A percentile compares a stretch with the other conserved stretches of the same genome.
Evolutionary conservation across 768 basidiomycete genomes (phyloP).

Genomic region (Arthromyces matolae): DNA sequence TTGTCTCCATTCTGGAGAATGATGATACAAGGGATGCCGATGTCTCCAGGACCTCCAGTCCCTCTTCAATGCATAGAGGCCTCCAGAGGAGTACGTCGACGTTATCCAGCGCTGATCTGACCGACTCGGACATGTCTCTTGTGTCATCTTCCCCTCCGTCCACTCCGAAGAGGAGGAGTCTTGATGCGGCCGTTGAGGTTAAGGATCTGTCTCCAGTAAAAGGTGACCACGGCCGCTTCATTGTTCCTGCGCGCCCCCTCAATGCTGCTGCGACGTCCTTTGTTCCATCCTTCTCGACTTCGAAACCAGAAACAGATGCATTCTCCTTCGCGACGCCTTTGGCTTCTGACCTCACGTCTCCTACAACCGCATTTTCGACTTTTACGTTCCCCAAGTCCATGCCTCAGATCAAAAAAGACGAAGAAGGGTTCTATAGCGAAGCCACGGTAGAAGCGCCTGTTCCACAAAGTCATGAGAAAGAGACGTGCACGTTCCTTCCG

Average conservation of each 20-base stretch:
- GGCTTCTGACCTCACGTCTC: conserved; percentile 12
- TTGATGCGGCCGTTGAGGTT: conserved; percentile 34
- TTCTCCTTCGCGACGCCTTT: conserved; percentile 19
- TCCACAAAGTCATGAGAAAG: conserved; percentile 24
- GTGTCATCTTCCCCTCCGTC: conserved; percentile 45
- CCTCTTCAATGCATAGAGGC: conserved; percentile 16
- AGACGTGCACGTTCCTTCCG: conserved; percentile 39
- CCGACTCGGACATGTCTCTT: conserved; percentile 40
- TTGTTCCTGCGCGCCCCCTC: conserved; percentile 29
- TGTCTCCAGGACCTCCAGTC: conserved; percentile 16
- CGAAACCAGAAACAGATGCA: conserved; percentile 22
- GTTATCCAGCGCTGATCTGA: conserved; percentile 40
- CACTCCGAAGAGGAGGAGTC: conserved; percentile 44
- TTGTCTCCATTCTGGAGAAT: conserved; percentile 13
- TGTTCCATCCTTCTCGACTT: conserved; percentile 30
- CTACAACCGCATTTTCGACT: conserved; percentile 25
- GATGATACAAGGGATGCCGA: conserved; percentile 8
- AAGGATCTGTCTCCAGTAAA: conserved; percentile 31
- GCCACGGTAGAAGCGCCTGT: conserved; percentile 30
- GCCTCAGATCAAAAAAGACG: conserved; percentile 47
- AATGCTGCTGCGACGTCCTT: conserved; percentile 46
- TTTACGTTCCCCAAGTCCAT: conserved; percentile 51
- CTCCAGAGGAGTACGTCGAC: conserved; percentile 33
- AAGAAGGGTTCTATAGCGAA: conserved; percentile 48
- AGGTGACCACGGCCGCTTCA: conserved; percentile 15